Base-by-base conservation (phyloP, 2,329 filamentous ascomycete species). In the Atkinsonella texensis region DNA sequence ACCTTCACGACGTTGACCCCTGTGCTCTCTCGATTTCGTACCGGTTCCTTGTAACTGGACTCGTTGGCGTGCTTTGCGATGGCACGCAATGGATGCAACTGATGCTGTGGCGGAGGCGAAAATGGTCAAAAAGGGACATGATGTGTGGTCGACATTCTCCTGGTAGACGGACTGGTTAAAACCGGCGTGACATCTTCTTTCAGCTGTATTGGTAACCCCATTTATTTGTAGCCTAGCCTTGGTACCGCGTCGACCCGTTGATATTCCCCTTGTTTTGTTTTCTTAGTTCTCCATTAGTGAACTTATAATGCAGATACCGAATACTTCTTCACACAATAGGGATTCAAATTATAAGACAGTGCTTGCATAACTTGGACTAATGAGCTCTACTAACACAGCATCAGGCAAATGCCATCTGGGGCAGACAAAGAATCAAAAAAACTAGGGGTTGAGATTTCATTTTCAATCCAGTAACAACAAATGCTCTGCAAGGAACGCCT, bases 301-400 rank as follows among this genome's bases (percentile, higher is more conserved):
- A 72, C 73, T 78, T 79, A 71, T 80, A 80, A 80, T 80, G 74
- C 75, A 77, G 72, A 79, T 77, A 78, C 77, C 72, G 73, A 69
- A 70, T 70, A 69, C 68, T 68, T 71, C 69, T 47, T 50, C 31
- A 20, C 12, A 49, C 47, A 9, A 15, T 45, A 31, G 20, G 13
- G 13, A 32, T 28, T 5, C 7, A 4, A 28, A 28, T 28, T 28
- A 28, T 8, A 28, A 28, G 28, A 28, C 28, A 4, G 28, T 28
- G 28, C 28, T 28, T 28, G 28, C 28, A 28, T 28, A 4, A 1
- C 28, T 28, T 28, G 28, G 7, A 28, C 4, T 28, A 28, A 6
- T 28, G 7, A 8, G 28, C 28, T 28, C 28, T 28, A 28, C 28
- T 28, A 28, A 28, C 28, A 28, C 7, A 28, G 7, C 28, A 28